Evolutionary conservation across 345 rosid species (phyloP).

Genomic region (rapeseed (Brassica napus)): DNA sequence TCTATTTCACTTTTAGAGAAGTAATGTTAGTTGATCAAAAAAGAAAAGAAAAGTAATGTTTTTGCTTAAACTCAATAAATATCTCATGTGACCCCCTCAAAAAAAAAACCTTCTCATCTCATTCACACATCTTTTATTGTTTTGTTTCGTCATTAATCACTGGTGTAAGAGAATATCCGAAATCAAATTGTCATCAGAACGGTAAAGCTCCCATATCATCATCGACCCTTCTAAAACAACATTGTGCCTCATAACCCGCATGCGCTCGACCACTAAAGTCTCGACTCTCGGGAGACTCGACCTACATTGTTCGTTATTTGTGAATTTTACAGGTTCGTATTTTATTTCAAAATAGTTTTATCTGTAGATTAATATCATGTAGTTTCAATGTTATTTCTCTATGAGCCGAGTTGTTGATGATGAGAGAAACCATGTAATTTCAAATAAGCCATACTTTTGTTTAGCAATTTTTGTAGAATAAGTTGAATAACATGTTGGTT

Average conservation of each 20-base stretch:
- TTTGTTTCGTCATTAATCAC: background rate
- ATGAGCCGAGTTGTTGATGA: conserved; percentile 3
- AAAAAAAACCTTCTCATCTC: background rate
- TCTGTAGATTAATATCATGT: background rate
- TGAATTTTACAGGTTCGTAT: conserved; percentile 15
- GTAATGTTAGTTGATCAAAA: too few relatives aligned
- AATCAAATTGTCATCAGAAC: background rate
- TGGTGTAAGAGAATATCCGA: background rate
- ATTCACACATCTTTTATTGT: background rate
- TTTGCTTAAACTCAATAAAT: background rate
- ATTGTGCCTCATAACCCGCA: conserved; percentile 4
- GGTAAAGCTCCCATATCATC: background rate
- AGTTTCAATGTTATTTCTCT: background rate
- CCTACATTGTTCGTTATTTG: background rate
- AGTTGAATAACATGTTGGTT: conserved; percentile 4
- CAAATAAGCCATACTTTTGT: background rate
- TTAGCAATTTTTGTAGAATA: background rate
- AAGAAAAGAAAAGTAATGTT: background rate
- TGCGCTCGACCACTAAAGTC: background rate
- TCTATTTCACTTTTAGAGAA: background rate
- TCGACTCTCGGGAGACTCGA: background rate
- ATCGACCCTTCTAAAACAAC: conserved; percentile 10
- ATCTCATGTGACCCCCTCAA: background rate
- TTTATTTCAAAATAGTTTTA: background rate
- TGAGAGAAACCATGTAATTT: background rate